A percentile compares a stretch with the other conserved stretches of the same genome.
Evolutionary conservation across 2,329 filamentous ascomycete species (phyloP).

Genomic region (Fusarium udum): DNA sequence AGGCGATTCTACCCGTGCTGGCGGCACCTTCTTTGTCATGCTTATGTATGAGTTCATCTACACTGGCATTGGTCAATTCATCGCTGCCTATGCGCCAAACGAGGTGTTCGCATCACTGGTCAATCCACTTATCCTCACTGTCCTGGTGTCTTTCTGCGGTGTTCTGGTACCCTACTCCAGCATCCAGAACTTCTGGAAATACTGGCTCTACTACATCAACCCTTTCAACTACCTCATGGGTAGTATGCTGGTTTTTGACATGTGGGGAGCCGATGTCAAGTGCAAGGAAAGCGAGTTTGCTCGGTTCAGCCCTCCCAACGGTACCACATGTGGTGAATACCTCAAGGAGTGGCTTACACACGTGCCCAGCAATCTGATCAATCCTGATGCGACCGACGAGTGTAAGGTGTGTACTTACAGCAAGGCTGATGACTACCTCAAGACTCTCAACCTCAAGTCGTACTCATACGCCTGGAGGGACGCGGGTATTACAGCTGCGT

Average conservation of each 20-base stretch:
- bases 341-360: conserved; percentile 59
- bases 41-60: conserved; percentile 69
- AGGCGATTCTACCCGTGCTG: conserved; percentile 54
- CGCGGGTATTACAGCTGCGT: conserved; percentile 66
- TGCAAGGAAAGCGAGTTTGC: conserved; percentile 62
- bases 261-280: conserved; percentile 57
- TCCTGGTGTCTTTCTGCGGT: conserved; percentile 77
- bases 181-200: conserved; percentile 73
- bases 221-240: conserved; percentile 71
- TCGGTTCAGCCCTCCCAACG: conserved; percentile 59
- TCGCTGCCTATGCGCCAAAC: conserved; percentile 71
- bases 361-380: conserved; percentile 62
- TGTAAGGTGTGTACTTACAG: conserved; percentile 71
- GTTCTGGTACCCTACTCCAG: conserved; percentile 74
- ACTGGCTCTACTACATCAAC: conserved; percentile 71
- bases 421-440: conserved; percentile 67
- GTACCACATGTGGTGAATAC: conserved; percentile 67
- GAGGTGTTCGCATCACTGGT: conserved; percentile 67
- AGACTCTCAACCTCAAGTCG: conserved; percentile 65
- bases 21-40: conserved; percentile 64
- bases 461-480: conserved; percentile 75
- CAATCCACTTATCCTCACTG: conserved; percentile 64
- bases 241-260: conserved; percentile 61
- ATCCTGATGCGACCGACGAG: conserved; percentile 63
- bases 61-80: conserved; percentile 68